phyloP scores from a whole-genome alignment of 1,284 basidiomycete species.

The Boletus sp. region DNA sequence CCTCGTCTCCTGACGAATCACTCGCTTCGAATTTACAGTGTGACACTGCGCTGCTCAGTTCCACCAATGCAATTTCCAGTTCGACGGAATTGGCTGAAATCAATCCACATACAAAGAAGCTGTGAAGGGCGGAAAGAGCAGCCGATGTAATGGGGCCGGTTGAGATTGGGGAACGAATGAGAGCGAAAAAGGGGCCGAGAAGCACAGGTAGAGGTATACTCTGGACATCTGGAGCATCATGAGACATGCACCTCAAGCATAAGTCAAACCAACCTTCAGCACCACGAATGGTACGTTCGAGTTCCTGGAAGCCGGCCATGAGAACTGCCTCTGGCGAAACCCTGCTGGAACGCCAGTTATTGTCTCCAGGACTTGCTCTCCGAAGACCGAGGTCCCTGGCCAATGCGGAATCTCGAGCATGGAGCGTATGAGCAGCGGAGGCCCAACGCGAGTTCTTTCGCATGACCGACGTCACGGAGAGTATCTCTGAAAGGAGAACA shows the following conservation, averaged over 20 bases:
- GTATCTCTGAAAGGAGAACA: conserved; percentile 83
- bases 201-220: conserved; percentile 55
- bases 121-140: conserved; percentile 84
- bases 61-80: conserved; percentile 67
- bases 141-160: conserved; percentile 93
- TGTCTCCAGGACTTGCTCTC: conserved; percentile 46
- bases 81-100: conserved; percentile 51
- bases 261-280: conserved; percentile 58
- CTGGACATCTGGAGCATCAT: conserved; percentile 49
- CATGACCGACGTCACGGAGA: conserved; percentile 93
- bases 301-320: conserved; percentile 85
- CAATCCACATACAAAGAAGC: conserved; percentile 77
- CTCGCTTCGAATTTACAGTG: conserved; percentile 98
- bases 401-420: conserved; percentile 57
- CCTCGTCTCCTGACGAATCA: conserved; percentile 93
- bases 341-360: conserved; percentile 40
- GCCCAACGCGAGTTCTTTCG: conserved; percentile 96
- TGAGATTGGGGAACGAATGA: conserved; percentile 89
- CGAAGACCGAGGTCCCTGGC: conserved; percentile 73
- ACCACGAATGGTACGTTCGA: conserved; percentile 74
- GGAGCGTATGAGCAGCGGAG: conserved; percentile 57
- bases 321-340: conserved; percentile 71
- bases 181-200: conserved; percentile 87
- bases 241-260: conserved; percentile 13
- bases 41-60: conserved; percentile 86